Evolutionary conservation across 441 rosid species (phyloP).

Genomic region (Pelargonium fulgidum): DNA sequence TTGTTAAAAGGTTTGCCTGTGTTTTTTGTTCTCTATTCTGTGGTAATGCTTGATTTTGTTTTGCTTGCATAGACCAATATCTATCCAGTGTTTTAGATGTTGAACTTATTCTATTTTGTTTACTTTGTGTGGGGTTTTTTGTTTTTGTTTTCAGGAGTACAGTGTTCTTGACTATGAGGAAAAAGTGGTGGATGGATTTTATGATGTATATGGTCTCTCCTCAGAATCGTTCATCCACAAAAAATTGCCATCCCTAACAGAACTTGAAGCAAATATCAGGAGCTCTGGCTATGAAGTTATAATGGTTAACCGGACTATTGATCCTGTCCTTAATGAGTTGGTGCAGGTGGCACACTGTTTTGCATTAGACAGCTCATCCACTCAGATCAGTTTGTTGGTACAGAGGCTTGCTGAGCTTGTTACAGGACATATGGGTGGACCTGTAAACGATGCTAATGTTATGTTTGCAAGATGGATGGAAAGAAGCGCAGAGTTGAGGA

Average conservation of each 20-base stretch:
- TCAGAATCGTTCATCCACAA: conserved; percentile 47
- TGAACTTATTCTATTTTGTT: conserved; percentile 14
- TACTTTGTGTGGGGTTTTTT: conserved; percentile 17
- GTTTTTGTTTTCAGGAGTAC: conserved; percentile 52
- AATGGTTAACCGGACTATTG: conserved; percentile 58
- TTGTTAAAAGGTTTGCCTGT: not conserved
- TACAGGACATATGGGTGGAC: conserved; percentile 91
- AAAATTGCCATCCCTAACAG: conserved; percentile 79
- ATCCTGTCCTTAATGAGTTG: conserved; percentile 69
- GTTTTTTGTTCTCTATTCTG: not conserved
- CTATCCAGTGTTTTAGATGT: conserved; percentile 1
- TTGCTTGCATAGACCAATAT: not conserved
- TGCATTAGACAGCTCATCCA: conserved; percentile 60
- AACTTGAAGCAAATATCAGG: conserved; percentile 66
- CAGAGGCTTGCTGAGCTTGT: conserved; percentile 89
- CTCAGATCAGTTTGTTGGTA: conserved; percentile 53
- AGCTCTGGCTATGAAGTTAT: conserved; percentile 73
- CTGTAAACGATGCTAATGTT: conserved; percentile 79
- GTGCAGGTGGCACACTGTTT: conserved; percentile 74
- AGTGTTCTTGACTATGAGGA: conserved; percentile 89
- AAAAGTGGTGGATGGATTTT: conserved; percentile 82
- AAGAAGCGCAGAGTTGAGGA: conserved; percentile 68
- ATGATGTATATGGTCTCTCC: conserved; percentile 66
- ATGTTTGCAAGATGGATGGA: conserved; percentile 84
- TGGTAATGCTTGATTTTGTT: conserved; percentile 6